Evolutionary conservation across 345 rosid genomes (phyloP), one percentile per base, ranked within the genome.

Genomic region (Kandelia obovata): DNA sequence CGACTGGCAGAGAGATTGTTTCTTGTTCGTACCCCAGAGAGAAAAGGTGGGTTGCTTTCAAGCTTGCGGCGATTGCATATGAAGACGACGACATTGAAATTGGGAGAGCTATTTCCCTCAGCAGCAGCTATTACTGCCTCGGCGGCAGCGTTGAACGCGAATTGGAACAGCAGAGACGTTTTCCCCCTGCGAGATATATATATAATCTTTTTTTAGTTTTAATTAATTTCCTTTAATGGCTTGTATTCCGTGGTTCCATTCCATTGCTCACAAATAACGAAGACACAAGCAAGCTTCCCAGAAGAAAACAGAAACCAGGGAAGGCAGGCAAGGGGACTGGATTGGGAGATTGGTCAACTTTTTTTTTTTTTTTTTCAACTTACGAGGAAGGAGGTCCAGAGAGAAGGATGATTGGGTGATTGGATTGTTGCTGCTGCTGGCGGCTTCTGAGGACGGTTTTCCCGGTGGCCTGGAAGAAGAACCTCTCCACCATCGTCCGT

Each of bases 91-190:
- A 91, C 97, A 2, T 76, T 67, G 34, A 66, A 69, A 61, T 55
- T 62, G 52, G 65, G 52, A 52, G 79, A 71, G 58, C 55, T 53
- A 32, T 64, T 13, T 43, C 17, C 49, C 43, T 67, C 68, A 7
- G 67, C 56, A 20, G 93, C 88, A 2, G 74, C 65, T 2, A 15
- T 4, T 43, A 2, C 13, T 43, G 4, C 61, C 31, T 67, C 68
- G 5, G 67, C 57, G 20, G 93, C 88, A 1, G 75, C 65, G 55
- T 89, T 93, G 75, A 79, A 65, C 27, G 98, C 96, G 28, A 80
- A 89, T 78, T 93, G 98, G 77, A 93, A 86, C 9, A 89, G 84
- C 61, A 93, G 61, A 55, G 98, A 91, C 53, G 97, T 91, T 72
- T 93, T 91, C 67, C 98, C 97, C 69, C 98, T 93, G 83, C 65